phyloP scores from a whole-genome alignment of 2,329 filamentous ascomycete species.

The Daldinia eschscholtzii region DNA sequence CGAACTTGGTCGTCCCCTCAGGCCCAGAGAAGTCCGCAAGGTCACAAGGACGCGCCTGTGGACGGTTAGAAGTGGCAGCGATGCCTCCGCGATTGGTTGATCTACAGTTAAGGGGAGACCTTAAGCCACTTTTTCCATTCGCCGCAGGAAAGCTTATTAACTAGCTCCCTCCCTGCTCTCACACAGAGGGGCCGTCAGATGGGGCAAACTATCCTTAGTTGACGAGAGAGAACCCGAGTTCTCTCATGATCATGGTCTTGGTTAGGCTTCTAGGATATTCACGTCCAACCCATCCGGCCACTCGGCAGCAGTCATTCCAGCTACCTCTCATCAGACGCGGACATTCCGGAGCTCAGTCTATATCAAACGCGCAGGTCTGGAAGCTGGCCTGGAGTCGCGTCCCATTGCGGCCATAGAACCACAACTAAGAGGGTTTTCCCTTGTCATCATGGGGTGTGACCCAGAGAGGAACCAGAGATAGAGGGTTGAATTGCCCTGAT shows the following conservation, averaged over 20 bases:
- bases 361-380: slow-evolving; percentile 15
- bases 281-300: slow-evolving; percentile 6
- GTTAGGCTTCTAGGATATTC: slow-evolving; percentile 13
- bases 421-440: slow-evolving; percentile 5
- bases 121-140: slow-evolving; percentile 9
- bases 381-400: slow-evolving; percentile 13
- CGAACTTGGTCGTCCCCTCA: slow-evolving; percentile 33
- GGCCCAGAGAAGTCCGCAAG: slow-evolving; percentile 25
- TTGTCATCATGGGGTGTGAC: slow-evolving; percentile 4
- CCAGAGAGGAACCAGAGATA: not conserved
- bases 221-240: slow-evolving; percentile 7
- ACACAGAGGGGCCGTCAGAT: slow-evolving; percentile 1
- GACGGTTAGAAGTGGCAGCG: slow-evolving; percentile 22
- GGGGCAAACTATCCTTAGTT: slow-evolving; percentile 7
- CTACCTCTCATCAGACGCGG: slow-evolving; percentile 13
- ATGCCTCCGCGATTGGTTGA: slow-evolving; percentile 24
- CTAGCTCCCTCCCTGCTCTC: slow-evolving; percentile 11
- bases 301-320: slow-evolving; percentile 4
- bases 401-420: not conserved
- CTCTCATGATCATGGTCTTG: slow-evolving; percentile 2
- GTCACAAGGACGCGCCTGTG: slow-evolving; percentile 33
- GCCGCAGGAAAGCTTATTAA: slow-evolving; percentile 8
- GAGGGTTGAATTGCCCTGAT: not conserved
- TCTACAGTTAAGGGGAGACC: slow-evolving; percentile 19
- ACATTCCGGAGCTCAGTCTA: slow-evolving; percentile 18